Evolutionary conservation across 2,329 filamentous ascomycete genomes (phyloP), one percentile per base, ranked within the genome.

Genomic region (Leptographium procerum): DNA sequence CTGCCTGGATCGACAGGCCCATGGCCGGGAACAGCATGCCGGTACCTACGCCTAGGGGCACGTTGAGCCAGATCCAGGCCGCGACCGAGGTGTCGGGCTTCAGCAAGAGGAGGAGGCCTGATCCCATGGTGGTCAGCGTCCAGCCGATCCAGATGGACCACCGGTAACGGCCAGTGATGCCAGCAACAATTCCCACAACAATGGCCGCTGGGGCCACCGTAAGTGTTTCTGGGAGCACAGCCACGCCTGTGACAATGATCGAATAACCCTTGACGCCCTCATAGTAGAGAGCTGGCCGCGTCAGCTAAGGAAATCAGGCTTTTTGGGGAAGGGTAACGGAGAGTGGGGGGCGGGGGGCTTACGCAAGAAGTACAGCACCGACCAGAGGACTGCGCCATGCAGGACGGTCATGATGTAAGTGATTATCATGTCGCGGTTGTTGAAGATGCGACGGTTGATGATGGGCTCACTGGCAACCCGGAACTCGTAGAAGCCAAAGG

Each of bases 301-400:
- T 53, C 45, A 57, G 48, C 10, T n/a, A 40, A 19, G n/a, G 40
- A 16, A 43, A n/a, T n/a, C 40, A 22, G 19, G 19, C 10, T 19
- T n/a, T 8, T 9, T 1, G 9, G 40, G 14, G 16, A 1, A 10
- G 4, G 16, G 28, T 13, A 45, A 24, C 19, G n/a, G 31, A 28
- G 43, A 22, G 31, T 5, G 31, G 14, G 34, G 16, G 45, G 14
- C 19, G 16, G 22, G n/a, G 13, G 16, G 47, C 75, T 77, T 4
- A 72, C 68, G 63, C 74, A 76, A 1, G 62, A 66, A 84, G 69
- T 83, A 84, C 4, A 83, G 69, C 0, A 79, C 61, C 19, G 73
- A 75, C 78, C 79, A 79, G 28, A 79, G 72, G 19, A 82, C 70
- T 60, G 80, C 75, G 57, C 82, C 82, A 65, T 86, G 82, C 26